Conservation (phyloP, 768 basidiomycete genomes). For the Cyclocybe aegerita region DNA sequence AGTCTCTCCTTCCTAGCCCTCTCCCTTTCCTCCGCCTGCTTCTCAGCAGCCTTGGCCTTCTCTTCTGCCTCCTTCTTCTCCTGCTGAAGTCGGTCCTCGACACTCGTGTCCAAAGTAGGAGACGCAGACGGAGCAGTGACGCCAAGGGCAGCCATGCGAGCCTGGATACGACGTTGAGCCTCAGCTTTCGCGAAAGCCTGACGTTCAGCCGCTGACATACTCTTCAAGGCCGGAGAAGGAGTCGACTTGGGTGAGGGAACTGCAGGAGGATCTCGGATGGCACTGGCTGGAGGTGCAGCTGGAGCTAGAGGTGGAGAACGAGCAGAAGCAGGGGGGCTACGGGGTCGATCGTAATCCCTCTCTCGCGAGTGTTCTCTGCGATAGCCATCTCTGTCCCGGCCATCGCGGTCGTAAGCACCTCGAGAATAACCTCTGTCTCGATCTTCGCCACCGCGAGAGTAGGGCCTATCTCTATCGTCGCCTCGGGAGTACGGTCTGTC, state of each 20-base stretch:
- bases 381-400: conserved; percentile 28
- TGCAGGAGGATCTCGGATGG: conserved; percentile 43
- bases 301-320: conserved; percentile 56
- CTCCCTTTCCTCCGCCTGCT: conserved; percentile 79
- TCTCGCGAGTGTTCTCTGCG: conserved; percentile 30
- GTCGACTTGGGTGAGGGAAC: conserved; percentile 52
- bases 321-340: conserved; percentile 46
- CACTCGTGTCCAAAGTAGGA: conserved; percentile 65
- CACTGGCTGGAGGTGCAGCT: conserved; percentile 41
- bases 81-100: conserved; percentile 80
- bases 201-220: conserved; percentile 85
- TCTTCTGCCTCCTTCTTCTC: conserved; percentile 93
- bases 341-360: conserved; percentile 42
- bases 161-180: conserved; percentile 80
- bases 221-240: conserved; percentile 60
- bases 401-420: conserved; percentile 26
- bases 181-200: conserved; percentile 75
- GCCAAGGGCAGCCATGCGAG: conserved; percentile 83
- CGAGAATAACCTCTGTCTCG: conserved; percentile 14
- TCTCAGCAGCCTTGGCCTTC: conserved; percentile 75
- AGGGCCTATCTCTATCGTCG: conserved; percentile 29
- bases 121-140: conserved; percentile 52
- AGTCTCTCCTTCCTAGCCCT: conserved; percentile 68
- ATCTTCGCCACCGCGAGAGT: conserved; percentile 19
- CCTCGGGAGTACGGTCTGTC: conserved; percentile 57